Evolutionary conservation across 345 rosid species (phyloP), one percentile per base, ranked within the genome.

Genomic region (Clausena lansium): DNA sequence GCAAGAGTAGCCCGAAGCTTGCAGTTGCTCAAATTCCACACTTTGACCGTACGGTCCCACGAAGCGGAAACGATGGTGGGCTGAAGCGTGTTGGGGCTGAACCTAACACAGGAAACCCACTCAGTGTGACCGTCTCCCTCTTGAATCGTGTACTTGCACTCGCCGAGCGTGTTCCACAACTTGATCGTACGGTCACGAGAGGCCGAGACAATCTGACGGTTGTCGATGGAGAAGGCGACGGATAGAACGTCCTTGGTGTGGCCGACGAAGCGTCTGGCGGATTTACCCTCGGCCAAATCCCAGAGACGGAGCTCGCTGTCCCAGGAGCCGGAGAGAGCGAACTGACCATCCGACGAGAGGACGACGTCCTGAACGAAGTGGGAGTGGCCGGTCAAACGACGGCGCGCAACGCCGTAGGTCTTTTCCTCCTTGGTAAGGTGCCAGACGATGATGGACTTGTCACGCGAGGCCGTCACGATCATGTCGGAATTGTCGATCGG

Each of bases 221-320:
- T 95, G 77, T 95, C 99, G 4, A 95, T 86, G 0, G 99, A 95
- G 88, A 95, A 95, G 0, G 99, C 99, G 7, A 95, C 99, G 14
- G 99, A 95, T 28, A 95, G 87, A 4, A 95, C 99, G 28, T 95
- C 97, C 78, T 95, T 95, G 52, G 98, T 88, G 90, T 95, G 99
- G 33, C 99, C 99, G 2, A 92, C 98, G 74, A 95, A 95, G 9
- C 99, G 80, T 66, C 97, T 93, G n/a, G 97, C 88, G 25, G 96
- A 89, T 24, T 80, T 77, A 4, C 98, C 99, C n/a, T 91, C 19
- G 17, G 85, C 82, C 41, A 95, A 93, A 76, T 95, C 99, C 99
- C 99, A 95, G 54, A 95, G 97, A 9, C 99, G 98, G 32, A 95
- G 98, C 91, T 95, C 99, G 32, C 97, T 91, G 79, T 95, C 99